Base-by-base conservation (phyloP, 805 yeast genomes). In the Starmera quercuum region DNA sequence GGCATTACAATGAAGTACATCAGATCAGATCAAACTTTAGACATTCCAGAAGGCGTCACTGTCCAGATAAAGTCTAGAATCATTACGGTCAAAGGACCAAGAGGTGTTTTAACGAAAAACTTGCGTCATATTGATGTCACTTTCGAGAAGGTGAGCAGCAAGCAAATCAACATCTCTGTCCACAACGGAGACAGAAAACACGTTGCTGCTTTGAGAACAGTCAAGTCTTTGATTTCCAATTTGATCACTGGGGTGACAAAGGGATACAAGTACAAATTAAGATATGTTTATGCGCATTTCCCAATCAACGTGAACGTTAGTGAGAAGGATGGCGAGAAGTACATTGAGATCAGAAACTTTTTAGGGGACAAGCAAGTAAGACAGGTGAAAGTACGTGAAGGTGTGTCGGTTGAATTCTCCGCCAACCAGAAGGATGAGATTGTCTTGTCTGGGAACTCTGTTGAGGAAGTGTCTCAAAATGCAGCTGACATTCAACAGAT, bases 231-330 rank as follows among this genome's bases (percentile, higher is more conserved):
- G 65, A 76, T 92, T 59, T 64, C 85, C 64, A 92, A 92, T 84
- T 71, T 92, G 79, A 68, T 92, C 72, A 84, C 83, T 54, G 99
- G 99, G 83, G 98, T 92, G 65, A 92, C 98, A 67, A 80, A 80
- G 76, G 98, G 97, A 71, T 90, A 73, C 95, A 80, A 84, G 74
- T 92, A 92, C 92, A 92, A 92, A 84, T 83, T 92, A 97, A 87
- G 97, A 79, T 88, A 86, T 70, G 98, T 92, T 49, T 94, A 90
- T 66, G 99, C 98, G 81, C 98, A 92, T 85, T 92, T 92, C 95
- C 99, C 98, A 68, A 92, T 94, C 73, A 92, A 92, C 73, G 96
- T 92, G 54, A 90, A 88, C 77, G 68, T 87, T 53, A 64, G 83
- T 63, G 85, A 83, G 51, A 72, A 75, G 59, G 90, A 90, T 40